Evolutionary conservation across 371 early-diverging fungal genomes (phyloP).

Genomic region (Lichtheimia corymbifera): DNA sequence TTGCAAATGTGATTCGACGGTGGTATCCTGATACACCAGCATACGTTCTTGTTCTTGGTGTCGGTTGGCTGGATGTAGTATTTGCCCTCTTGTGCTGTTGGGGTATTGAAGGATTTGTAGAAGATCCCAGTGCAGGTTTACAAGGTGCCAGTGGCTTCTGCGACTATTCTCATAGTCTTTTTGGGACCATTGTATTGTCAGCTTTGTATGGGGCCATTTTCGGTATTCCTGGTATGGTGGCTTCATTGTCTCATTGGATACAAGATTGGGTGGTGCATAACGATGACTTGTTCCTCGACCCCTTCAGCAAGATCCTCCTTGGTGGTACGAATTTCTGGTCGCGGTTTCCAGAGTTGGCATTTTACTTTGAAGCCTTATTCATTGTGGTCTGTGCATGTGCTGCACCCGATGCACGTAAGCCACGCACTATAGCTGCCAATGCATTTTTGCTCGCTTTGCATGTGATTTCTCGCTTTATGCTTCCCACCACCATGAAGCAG

Average conservation of each 20-base stretch:
- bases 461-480: not conserved
- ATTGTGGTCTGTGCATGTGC: not conserved
- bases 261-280: constrained; percentile 12
- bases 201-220: not conserved
- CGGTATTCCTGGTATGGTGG: constrained; percentile 4
- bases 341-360: not conserved
- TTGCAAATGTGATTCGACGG: not conserved
- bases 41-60: constrained; percentile 2
- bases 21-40: constrained; percentile 6
- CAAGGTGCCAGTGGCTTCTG: constrained; percentile 1
- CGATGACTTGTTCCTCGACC: constrained; percentile 4
- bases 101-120: constrained; percentile 8
- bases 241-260: constrained; percentile 9
- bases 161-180: constrained; percentile 7
- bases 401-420: not conserved
- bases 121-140: not conserved
- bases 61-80: not conserved
- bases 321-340: constrained; percentile 6
- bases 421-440: not conserved
- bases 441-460: constrained; percentile 1
- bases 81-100: not conserved
- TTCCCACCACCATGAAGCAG: too few relatives aligned
- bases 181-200: not conserved
- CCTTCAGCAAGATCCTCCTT: not conserved
- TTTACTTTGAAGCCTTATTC: not conserved